phyloP scores from a whole-genome alignment of 148 eudicot genomes.

The Chenopodium quinoa region DNA sequence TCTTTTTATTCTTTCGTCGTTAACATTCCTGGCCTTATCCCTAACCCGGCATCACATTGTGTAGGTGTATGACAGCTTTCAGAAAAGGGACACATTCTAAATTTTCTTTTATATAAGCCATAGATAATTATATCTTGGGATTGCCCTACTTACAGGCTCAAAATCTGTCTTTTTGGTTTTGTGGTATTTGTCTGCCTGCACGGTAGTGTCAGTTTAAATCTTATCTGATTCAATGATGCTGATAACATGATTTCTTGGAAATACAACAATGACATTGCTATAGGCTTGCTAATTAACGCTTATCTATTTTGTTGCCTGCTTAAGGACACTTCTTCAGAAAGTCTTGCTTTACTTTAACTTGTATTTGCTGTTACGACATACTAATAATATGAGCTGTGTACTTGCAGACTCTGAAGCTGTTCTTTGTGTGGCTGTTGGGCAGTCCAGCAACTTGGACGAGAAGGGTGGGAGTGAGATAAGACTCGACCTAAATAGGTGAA shows the following conservation, averaged over 20 bases:
- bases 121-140: no score
- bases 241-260: background rate
- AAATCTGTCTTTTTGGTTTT: background rate
- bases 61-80: background rate
- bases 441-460: background rate
- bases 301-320: background rate
- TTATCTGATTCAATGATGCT: background rate
- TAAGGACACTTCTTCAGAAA: background rate
- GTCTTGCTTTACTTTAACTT: background rate
- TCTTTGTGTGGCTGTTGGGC: background rate
- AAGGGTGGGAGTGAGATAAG: background rate
- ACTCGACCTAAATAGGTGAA: background rate
- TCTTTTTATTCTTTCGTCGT: no score
- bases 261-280: background rate
- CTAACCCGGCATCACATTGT: no score
- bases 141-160: no score
- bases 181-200: background rate
- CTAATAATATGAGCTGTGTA: background rate
- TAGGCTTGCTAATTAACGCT: background rate
- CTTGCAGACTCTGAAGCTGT: constrained; percentile 9
- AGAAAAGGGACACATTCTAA: background rate
- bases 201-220: background rate
- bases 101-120: background rate
- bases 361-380: background rate
- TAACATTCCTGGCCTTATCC: background rate